phyloP scores from a whole-genome alignment of 2,329 filamentous ascomycete genomes.

The Penicillium thymicola region DNA sequence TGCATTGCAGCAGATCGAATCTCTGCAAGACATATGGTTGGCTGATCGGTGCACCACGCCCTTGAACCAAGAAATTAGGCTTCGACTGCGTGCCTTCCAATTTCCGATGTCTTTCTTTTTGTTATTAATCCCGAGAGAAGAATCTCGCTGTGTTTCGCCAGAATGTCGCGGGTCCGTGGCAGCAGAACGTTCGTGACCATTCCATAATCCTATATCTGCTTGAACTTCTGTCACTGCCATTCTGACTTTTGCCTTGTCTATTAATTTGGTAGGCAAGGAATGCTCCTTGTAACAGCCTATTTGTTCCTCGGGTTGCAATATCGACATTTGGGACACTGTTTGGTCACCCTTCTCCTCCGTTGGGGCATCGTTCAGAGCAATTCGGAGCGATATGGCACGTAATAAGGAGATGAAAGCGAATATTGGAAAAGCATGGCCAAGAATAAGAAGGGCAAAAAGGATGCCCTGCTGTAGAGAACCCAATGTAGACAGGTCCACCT shows the following conservation, averaged over 20 bases:
- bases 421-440: neutral
- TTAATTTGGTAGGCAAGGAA: neutral
- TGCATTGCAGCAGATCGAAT: neutral
- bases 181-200: neutral
- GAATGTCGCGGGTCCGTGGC: neutral
- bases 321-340: no score
- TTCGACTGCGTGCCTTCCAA: neutral
- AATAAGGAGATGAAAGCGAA: neutral
- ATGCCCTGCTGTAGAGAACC: neutral
- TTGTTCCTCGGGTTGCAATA: neutral
- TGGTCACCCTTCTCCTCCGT: neutral
- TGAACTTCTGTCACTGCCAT: neutral
- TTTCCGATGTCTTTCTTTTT: neutral
- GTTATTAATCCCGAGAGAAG: neutral
- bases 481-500: neutral
- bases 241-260: neutral
- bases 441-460: neutral
- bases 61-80: neutral
- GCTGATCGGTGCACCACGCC: neutral
- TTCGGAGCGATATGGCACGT: neutral
- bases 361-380: neutral
- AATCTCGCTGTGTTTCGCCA: neutral
- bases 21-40: neutral
- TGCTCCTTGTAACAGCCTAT: neutral
- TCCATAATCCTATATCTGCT: neutral